Base-by-base conservation (phyloP, 2,329 filamentous ascomycete species). In the Alternaria sp. region DNA sequence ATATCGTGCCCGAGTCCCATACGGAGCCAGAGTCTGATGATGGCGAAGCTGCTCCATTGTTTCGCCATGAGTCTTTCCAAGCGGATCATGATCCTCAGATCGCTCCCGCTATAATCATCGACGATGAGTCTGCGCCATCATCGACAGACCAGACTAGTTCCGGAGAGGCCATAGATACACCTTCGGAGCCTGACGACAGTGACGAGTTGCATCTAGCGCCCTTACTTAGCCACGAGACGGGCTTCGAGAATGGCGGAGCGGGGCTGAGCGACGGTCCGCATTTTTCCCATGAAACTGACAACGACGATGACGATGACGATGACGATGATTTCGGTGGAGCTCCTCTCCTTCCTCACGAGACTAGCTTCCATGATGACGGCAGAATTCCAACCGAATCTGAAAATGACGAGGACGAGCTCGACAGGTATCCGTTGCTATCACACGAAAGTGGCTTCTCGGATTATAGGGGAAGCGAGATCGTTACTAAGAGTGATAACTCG, bases 371-470 rank as follows among this genome's bases (percentile, higher is more conserved):
- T n/a, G 61, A 63, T 11, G 56, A 63, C 28, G 46, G 53, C 44
- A 45, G 51, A 3, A 26, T 54, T 18, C 45, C 51, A 12, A 61
- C 64, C 51, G 58, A 71, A 21, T 54, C 55, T 28, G 68, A 69
- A 3, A 61, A 69, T 10, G 71, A 28, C 21, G 50, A 73, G 28
- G 56, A 75, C 41, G 73, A 76, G 21, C 66, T 71, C 15, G 71
- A 75, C 25, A 61, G 70, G 9, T 67, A 71, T 20, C 81, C 79
- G 20, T 71, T 81, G 2, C 67, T 82, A 46, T 72, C 75, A 21
- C 80, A 82, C 43, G 80, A 82, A 65, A 75, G 76, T 58, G 65
- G 63, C 5, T 65, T 67, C 59, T 51, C 74, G 53, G 57, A 62
- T 30, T 59, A 63, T 47, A 64, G 58, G 53, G 49, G 37, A 58